Percentiles rank a stretch among this genome's conserved stretches.
Conservation (phyloP, 306 rosid genomes). For the apple (Malus domestica) region ASM211411v1 NC_041805.1:15026501-15027000, state of each 20-base stretch:
- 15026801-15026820: constrained; percentile 61
- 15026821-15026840: constrained; percentile 33
- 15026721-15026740: constrained; percentile 59
- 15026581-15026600: constrained; percentile 46
- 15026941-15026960: constrained; percentile 61
- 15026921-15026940: constrained; percentile 59
- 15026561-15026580: constrained; percentile 36
- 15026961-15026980: constrained; percentile 57
- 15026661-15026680: constrained; percentile 56
- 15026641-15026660: constrained; percentile 82
- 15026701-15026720: constrained; percentile 55
- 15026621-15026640: constrained; percentile 45
- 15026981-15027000: constrained; percentile 46
- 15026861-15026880: constrained; percentile 45
- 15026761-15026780: constrained; percentile 55
- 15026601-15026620: constrained; percentile 54
- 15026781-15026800: constrained; percentile 71
- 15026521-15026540: constrained; percentile 78
- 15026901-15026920: constrained; percentile 47
- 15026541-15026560: constrained; percentile 51
- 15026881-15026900: constrained; percentile 63
- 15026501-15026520: constrained; percentile 57
- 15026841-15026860: constrained; percentile 51
- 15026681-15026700: constrained; percentile 66
- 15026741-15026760: constrained; percentile 73